Percentiles rank a stretch among this genome's conserved stretches.
These are phyloP conservation scores for Acer yangbiense DNA, from an alignment of 345 rosid species.

Conservation along the genomic window DNA sequence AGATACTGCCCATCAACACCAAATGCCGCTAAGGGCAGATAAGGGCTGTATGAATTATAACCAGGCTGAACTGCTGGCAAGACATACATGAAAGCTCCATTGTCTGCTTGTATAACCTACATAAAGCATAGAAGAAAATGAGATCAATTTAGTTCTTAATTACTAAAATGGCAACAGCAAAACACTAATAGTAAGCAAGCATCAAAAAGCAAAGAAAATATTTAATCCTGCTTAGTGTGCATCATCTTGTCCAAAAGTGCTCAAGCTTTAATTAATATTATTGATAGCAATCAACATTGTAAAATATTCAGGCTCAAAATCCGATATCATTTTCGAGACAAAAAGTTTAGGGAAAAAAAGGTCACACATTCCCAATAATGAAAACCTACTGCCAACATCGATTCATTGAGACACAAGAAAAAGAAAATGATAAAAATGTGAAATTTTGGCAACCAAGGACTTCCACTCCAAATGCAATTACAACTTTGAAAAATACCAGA, in stretches of 20 bases:
- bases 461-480: no score
- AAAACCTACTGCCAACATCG: not conserved
- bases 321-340: not conserved
- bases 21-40: conserved; percentile 34
- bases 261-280: no score
- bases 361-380: not conserved
- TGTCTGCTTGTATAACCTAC: conserved; percentile 51
- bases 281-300: no score
- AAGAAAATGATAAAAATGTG: not conserved
- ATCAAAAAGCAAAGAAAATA: not conserved
- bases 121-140: not conserved
- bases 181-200: not conserved
- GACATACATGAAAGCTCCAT: conserved; percentile 52
- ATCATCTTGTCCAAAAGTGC: not conserved
- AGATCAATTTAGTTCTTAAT: not conserved
- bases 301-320: not conserved
- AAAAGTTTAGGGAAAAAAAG: not conserved
- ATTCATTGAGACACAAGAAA: not conserved
- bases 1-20: conserved; percentile 34
- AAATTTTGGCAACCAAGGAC: no score
- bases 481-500: no score
- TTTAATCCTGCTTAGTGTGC: no score
- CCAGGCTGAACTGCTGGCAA: conserved; percentile 45
- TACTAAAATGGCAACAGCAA: not conserved
- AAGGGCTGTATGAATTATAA: conserved; percentile 37